Evolutionary conservation across 345 rosid genomes (phyloP), one percentile per base, ranked within the genome.

Genomic region (Pugionium dolabratum): DNA sequence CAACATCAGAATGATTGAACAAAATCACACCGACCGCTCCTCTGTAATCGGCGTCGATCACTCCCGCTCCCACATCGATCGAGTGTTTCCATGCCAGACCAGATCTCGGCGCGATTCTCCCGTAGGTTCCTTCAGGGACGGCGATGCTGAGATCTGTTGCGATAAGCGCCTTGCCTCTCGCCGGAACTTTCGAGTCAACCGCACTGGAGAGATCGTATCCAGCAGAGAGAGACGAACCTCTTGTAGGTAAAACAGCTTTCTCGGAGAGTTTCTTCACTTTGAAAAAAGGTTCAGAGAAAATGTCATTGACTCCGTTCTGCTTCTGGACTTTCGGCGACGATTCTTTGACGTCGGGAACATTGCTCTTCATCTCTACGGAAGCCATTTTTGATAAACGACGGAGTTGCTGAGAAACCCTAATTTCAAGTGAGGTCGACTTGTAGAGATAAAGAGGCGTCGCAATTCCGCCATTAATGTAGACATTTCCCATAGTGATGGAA

Each of bases 191-290:
- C 0, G 82, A 67, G 62, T 81, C 88, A 2, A 66, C 35, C 6
- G 95, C 95, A 30, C 91, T 93, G 4, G 92, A 86, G 35, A 90
- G 95, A 79, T 86, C 96, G 45, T 83, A 88, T 4, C 97, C 96
- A 0, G 99, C 95, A 0, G 96, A 76, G 44, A 94, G 85, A 27
- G 81, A 73, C 2, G 97, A 93, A 2, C 73, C 95, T 66, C 89
- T 76, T 3, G 86, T 65, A 0, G 96, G 96, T 69, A 90, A 66
- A 5, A 88, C 80, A 9, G 92, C 97, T 34, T 84, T 86, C 32
- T 83, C 82, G 1, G 96, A 90, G 54, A 90, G 95, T 67, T 74
- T 90, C 54, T 88, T 82, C 66, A 90, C 95, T 74, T 61, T 82
- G 47, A 94, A 65, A n/a, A 73, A 59, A 1, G 34, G 35, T 30